These are phyloP conservation scores for Erucastrum elatum DNA, from an alignment of 345 rosid species.

Conservation along the genomic window DNA sequence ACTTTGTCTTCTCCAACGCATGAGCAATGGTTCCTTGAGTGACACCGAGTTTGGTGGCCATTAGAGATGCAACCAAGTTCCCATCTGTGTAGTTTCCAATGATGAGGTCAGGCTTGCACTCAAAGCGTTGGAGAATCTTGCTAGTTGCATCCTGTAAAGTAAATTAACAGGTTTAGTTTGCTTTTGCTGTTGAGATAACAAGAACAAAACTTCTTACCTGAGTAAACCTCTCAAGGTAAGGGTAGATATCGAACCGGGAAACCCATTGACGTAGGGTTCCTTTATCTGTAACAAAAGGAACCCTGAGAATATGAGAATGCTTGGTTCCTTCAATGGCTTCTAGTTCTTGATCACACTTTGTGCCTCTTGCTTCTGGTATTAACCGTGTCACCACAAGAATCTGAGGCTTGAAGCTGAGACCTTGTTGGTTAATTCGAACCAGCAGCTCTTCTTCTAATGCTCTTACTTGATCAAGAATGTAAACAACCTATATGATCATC, in stretches of 20 bases:
- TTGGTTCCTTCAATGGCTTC: slow-evolving; percentile 68
- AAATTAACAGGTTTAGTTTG: background rate
- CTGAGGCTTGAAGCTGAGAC: slow-evolving; percentile 73
- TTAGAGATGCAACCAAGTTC: slow-evolving; percentile 83
- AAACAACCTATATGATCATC: slow-evolving; percentile 64
- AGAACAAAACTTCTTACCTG: slow-evolving; percentile 43
- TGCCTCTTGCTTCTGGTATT: slow-evolving; percentile 79
- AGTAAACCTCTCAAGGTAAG: slow-evolving; percentile 78
- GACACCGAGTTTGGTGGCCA: slow-evolving; percentile 75
- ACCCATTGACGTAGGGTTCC: slow-evolving; percentile 83
- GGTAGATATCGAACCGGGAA: slow-evolving; percentile 87
- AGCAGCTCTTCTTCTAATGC: slow-evolving; percentile 86
- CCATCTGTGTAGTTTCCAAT: slow-evolving; percentile 95
- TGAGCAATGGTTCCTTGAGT: slow-evolving; percentile 95
- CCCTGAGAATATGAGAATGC: slow-evolving; percentile 75
- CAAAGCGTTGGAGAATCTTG: slow-evolving; percentile 62
- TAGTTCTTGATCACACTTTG: slow-evolving; percentile 82
- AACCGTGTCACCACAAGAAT: slow-evolving; percentile 86
- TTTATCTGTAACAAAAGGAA: slow-evolving; percentile 74
- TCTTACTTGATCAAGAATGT: slow-evolving; percentile 96
- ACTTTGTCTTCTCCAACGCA: slow-evolving; percentile 90
- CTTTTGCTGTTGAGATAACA: slow-evolving; percentile 3
- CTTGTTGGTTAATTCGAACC: slow-evolving; percentile 66
- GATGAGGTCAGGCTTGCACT: slow-evolving; percentile 82
- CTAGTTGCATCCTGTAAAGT: slow-evolving; percentile 57